A percentile compares a stretch with the other conserved stretches of the same genome.
These are phyloP conservation scores for Botrytis cinerea DNA, from an alignment of 2,329 filamentous ascomycete species.

Conservation along the genomic window DNA sequence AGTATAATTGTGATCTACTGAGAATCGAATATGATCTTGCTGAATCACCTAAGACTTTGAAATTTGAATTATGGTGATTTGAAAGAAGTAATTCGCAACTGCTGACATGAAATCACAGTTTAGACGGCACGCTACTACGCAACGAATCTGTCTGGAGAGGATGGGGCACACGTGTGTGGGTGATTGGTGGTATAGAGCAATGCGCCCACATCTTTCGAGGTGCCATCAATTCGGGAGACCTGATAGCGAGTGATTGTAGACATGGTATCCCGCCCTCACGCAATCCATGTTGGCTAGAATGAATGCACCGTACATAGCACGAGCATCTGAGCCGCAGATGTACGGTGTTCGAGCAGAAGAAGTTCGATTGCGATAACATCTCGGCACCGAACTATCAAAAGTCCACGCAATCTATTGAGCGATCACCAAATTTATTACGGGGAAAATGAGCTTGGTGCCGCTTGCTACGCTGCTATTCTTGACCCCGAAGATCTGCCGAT, in stretches of 20 bases:
- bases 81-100: neutral
- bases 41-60: neutral
- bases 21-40: neutral
- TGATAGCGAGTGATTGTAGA: neutral
- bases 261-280: neutral
- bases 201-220: neutral
- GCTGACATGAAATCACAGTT: too few relatives aligned
- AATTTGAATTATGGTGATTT: neutral
- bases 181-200: neutral
- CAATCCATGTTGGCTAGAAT: neutral
- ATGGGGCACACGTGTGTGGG: neutral
- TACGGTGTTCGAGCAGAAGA: neutral
- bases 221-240: neutral
- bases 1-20: neutral
- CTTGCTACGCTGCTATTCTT: neutral
- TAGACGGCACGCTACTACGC: too few relatives aligned
- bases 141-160: too few relatives aligned
- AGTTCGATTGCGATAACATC: neutral
- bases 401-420: neutral
- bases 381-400: neutral
- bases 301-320: neutral
- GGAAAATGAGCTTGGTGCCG: neutral
- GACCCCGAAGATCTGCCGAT: neutral
- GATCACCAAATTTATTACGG: neutral
- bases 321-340: neutral